phyloP scores from a whole-genome alignment of 768 basidiomycete genomes.

The Phallus indusiatus region DNA sequence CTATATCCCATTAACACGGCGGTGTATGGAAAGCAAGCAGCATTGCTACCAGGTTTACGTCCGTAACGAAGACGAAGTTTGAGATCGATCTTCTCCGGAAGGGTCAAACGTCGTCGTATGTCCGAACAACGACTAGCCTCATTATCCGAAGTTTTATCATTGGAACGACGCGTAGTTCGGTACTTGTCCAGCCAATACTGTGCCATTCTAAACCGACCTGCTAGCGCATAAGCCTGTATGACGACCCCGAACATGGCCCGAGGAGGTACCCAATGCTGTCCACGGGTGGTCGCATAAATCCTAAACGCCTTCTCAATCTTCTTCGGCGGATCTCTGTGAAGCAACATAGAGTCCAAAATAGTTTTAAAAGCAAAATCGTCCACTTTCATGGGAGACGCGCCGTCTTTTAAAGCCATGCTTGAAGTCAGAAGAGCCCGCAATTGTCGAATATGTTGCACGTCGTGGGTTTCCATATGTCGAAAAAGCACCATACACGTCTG shows the following conservation, averaged over 20 bases:
- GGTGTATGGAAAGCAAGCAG: background rate
- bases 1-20: background rate
- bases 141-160: background rate
- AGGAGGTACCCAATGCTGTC: background rate
- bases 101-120: background rate
- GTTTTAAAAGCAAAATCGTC: constrained; percentile 7
- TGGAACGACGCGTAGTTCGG: background rate
- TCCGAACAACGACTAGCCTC: background rate
- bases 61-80: background rate
- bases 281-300: background rate
- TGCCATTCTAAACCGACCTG: background rate
- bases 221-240: background rate
- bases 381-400: background rate
- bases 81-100: background rate
- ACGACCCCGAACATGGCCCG: background rate
- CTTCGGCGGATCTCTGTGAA: background rate
- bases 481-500: constrained; percentile 5
- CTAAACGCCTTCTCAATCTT: background rate
- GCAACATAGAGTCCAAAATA: background rate
- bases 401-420: background rate
- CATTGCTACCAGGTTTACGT: background rate
- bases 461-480: background rate
- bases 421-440: background rate
- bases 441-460: background rate
- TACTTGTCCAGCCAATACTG: constrained; percentile 7